These are phyloP conservation scores for Grosmannia clavigera DNA, from an alignment of 2,329 filamentous ascomycete species.

Conservation along the genomic window DNA sequence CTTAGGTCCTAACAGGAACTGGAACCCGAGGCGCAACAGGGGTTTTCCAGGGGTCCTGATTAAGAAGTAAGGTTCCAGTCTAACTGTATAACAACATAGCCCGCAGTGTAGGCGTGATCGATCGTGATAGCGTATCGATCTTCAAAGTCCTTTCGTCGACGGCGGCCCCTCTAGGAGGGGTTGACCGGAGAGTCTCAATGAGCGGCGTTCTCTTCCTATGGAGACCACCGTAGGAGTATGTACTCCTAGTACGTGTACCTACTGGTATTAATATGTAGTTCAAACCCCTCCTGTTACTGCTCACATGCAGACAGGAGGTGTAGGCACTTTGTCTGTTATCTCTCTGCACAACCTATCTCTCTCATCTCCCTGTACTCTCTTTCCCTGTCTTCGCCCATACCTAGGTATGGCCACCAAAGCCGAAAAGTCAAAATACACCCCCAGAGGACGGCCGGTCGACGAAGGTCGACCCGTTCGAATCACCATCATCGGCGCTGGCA, in stretches of 20 bases:
- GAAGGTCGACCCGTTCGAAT: constrained; percentile 22
- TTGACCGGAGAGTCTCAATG: background rate
- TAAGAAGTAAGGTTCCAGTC: background rate
- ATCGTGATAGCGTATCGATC: background rate
- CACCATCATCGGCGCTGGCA: constrained; percentile 29
- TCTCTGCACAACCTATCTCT: background rate
- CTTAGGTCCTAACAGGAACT: background rate
- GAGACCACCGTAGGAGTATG: background rate
- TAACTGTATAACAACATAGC: background rate
- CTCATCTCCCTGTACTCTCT: background rate
- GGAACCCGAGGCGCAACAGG: background rate
- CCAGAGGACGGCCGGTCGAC: background rate
- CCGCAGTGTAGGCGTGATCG: background rate
- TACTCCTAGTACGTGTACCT: background rate
- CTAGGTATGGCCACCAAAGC: background rate
- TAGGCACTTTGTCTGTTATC: background rate
- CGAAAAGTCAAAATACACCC: background rate
- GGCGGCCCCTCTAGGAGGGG: too few relatives aligned
- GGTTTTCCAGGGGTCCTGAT: background rate
- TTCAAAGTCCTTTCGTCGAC: background rate
- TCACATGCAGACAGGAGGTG: background rate
- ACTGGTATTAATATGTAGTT: background rate
- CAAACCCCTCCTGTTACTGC: background rate
- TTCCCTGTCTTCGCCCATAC: background rate
- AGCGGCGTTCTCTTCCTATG: too few relatives aligned